These are phyloP conservation scores for Penicillium alfredii DNA, from an alignment of 495 filamentous ascomycete species.

Conservation along the genomic window DNA sequence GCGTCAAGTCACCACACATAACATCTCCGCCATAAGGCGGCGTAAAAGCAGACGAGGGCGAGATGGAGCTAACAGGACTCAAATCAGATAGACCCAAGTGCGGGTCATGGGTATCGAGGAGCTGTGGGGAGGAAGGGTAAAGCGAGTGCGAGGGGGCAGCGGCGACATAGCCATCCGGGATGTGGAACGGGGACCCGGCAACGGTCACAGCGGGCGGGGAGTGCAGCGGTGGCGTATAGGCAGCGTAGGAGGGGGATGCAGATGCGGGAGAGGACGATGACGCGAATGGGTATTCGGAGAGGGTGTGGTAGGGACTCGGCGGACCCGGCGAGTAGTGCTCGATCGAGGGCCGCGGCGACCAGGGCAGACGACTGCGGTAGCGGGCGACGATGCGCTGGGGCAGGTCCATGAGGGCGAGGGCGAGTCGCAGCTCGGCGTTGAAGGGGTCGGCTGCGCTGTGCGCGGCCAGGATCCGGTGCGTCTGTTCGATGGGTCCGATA, in stretches of 20 bases:
- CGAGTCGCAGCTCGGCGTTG: conserved; percentile 30
- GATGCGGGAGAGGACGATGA: conserved; percentile 36
- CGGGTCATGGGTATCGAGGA: conserved; percentile 30
- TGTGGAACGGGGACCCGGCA: conserved; percentile 32
- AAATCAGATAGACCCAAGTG: conserved; percentile 26
- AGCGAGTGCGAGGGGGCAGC: conserved; percentile 26
- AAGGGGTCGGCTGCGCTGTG: conserved; percentile 32
- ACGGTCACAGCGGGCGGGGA: conserved; percentile 37
- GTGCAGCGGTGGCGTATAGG: conserved; percentile 40
- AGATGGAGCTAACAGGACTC: conserved; percentile 22
- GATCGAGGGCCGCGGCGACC: conserved; percentile 36
- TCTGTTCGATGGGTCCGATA: conserved; percentile 70
- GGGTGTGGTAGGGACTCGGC: conserved; percentile 33
- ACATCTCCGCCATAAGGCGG: conserved; percentile 30
- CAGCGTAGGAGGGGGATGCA: conserved; percentile 33
- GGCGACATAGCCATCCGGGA: conserved; percentile 30
- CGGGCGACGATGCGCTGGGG: conserved; percentile 32
- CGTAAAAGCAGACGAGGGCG: conserved; percentile 29
- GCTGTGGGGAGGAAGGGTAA: conserved; percentile 35
- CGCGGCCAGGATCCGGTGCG: conserved; percentile 49
- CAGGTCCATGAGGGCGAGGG: conserved; percentile 34
- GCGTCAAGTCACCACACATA: conserved; percentile 24
- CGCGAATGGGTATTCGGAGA: conserved; percentile 32
- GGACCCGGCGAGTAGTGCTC: conserved; percentile 36
- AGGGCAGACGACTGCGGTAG: conserved; percentile 32